Conservation (phyloP, 1,284 basidiomycete species). For the Cryptococcus deneoformans region DNA sequence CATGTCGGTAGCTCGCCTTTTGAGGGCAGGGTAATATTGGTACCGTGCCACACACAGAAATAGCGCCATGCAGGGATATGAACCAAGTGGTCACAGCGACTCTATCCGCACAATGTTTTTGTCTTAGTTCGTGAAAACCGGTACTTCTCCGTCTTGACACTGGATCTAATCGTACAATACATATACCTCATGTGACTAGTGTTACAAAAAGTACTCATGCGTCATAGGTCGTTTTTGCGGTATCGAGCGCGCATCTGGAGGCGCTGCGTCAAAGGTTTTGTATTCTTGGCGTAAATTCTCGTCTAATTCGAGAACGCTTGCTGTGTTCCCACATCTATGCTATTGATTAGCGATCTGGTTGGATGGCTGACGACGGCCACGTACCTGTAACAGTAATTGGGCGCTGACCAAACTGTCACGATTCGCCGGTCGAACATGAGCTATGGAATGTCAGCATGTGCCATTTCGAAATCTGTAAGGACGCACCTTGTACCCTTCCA, state of each 20-base stretch:
- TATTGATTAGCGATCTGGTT: conserved; percentile 34
- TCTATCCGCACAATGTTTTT: too few species aligned
- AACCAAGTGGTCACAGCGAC: too few species aligned
- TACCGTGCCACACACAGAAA: too few species aligned
- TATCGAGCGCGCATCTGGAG: conserved; percentile 77
- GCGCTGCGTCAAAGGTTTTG: conserved; percentile 60
- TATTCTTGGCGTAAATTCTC: conserved; percentile 88
- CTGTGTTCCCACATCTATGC: conserved; percentile 81
- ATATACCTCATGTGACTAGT: too few species aligned
- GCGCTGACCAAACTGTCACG: conserved; percentile 98
- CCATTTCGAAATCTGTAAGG: neutral
- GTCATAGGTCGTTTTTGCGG: conserved; percentile 74
- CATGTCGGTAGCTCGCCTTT: too few species aligned
- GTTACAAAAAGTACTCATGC: conserved; percentile 46
- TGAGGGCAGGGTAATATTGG: too few species aligned
- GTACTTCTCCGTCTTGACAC: too few species aligned
- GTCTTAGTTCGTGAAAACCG: too few species aligned
- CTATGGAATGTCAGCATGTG: conserved; percentile 5
- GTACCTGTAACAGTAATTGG: conserved; percentile 96
- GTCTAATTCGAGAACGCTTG: conserved; percentile 86
- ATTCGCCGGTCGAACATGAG: conserved; percentile 91
- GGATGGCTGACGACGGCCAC: conserved; percentile 31
- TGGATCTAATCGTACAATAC: too few species aligned
- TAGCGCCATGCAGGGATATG: too few species aligned
- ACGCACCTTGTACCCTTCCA: conserved; percentile 92